Evolutionary conservation across 75 land plant species (phyloP).

Genomic region (Picea glauca): DNA sequence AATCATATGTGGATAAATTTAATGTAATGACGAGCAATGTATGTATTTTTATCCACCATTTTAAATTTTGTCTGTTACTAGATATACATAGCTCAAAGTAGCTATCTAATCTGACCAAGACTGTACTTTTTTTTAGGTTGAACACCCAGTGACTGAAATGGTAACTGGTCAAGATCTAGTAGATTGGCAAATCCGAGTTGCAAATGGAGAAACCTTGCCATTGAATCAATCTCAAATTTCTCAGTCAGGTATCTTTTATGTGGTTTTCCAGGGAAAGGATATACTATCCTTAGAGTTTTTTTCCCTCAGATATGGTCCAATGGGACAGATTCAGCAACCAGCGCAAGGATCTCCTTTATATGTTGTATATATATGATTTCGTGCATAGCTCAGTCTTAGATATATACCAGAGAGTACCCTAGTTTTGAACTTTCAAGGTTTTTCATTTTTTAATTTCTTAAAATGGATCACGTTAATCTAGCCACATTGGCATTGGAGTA

Average conservation of each 20-base stretch:
- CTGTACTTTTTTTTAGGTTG: constrained; percentile 51
- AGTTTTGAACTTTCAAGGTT: too few relatives aligned
- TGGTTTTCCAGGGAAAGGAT: too few relatives aligned
- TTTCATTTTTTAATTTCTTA: too few relatives aligned
- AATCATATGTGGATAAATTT: background rate
- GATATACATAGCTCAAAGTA: background rate
- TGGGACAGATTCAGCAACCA: too few relatives aligned
- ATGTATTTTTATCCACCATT: background rate
- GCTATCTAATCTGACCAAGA: background rate
- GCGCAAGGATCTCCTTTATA: too few relatives aligned
- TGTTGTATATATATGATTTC: too few relatives aligned
- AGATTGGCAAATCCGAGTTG: constrained; percentile 98
- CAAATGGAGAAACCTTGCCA: constrained; percentile 90
- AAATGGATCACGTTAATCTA: too few relatives aligned
- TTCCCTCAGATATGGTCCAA: too few relatives aligned
- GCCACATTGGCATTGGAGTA: too few relatives aligned
- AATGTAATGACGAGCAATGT: background rate
- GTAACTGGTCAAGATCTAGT: constrained; percentile 94
- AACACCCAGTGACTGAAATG: constrained; percentile 99
- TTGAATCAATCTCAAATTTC: constrained; percentile 63
- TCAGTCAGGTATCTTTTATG: constrained; percentile 47
- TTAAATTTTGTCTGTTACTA: background rate
- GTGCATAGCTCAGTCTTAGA: too few relatives aligned
- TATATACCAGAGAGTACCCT: too few relatives aligned
- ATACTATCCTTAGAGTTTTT: too few relatives aligned